Base-by-base conservation (phyloP, 2,329 filamentous ascomycete genomes). In the Paecilomyces formosus region DNA sequence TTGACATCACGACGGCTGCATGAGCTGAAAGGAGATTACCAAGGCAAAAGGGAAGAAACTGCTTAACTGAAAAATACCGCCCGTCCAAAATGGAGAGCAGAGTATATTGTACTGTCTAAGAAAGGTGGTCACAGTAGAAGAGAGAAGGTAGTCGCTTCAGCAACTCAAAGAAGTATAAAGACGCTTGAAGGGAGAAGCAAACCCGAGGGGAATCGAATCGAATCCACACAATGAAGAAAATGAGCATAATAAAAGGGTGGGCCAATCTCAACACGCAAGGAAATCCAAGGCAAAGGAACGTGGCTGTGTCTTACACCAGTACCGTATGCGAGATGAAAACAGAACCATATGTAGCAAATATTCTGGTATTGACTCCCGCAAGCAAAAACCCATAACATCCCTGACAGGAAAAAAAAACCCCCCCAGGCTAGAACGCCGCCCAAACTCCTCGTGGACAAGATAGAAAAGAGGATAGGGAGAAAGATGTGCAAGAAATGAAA, bases 281-380 rank as follows among this genome's bases (percentile, higher is more conserved):
- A 57, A 55, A 56, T 54, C 30, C 12, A 28, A 15, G 11, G 50
- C 2, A 59, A 54, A 54, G 55, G 45, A 64, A 58, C 26, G 50
- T 52, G 50, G 21, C 50, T 28, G 26, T 52, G 50, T 22, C 28
- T 11, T 52, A 52, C 22, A 52, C 22, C 26, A 52, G 50, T 12
- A 24, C 50, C 26, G 21, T 28, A 28, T 28, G 50, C 21, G 50
- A 52, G 21, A 54, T 53, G 54, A 58, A 59, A 53, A 53, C 24
- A 56, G 50, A 57, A 63, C 60, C 61, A 65, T 66, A 60, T 67
- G 66, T 64, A 65, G 22, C 28, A 51, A 63, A 56, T 55, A 30
- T 28, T 53, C 55, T 61, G 62, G 61, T 63, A 64, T 62, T 61
- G 60, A 62, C 55, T 54, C 61, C 53, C 30, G 30, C 30, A 31